A percentile compares a stretch with the other conserved stretches of the same genome.
Evolutionary conservation across 2,329 filamentous ascomycete genomes (phyloP).

Genomic region (Cladorrhinum sp.): DNA sequence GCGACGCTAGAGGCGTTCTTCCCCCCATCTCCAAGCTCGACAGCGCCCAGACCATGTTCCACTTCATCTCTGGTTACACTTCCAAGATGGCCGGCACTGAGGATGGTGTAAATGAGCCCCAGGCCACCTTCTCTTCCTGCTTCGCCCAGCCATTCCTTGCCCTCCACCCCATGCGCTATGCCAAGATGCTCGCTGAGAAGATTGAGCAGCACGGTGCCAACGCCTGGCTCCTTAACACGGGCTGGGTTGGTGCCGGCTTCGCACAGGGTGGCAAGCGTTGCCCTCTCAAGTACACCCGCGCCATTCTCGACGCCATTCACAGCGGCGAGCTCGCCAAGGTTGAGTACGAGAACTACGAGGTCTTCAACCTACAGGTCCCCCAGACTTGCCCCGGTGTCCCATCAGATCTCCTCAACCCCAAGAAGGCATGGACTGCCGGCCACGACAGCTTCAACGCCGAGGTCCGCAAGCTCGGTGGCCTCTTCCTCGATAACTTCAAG

Average conservation of each 20-base stretch:
- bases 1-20: constrained; percentile 94
- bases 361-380: constrained; percentile 96
- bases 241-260: constrained; percentile 90
- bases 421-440: constrained; percentile 84
- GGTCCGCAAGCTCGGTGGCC: constrained; percentile 81
- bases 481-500: constrained; percentile 97
- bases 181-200: constrained; percentile 97
- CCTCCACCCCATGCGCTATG: constrained; percentile 98
- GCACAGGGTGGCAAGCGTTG: constrained; percentile 93
- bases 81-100: constrained; percentile 99
- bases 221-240: constrained; percentile 97
- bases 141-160: constrained; percentile 99
- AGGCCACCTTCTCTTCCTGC: constrained; percentile 98
- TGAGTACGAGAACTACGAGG: constrained; percentile 91
- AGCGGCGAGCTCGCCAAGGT: constrained; percentile 89
- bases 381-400: constrained; percentile 87
- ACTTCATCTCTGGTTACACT: constrained; percentile 99
- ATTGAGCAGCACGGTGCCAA: constrained; percentile 93
- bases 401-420: constrained; percentile 88
- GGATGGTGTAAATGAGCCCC: constrained; percentile 92
- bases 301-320: constrained; percentile 98
- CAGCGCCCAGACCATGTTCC: constrained; percentile 97
- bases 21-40: constrained; percentile 97
- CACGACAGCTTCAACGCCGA: constrained; percentile 78
- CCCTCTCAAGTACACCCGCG: constrained; percentile 97